A percentile compares a stretch with the other conserved stretches of the same genome.
Conservation (phyloP, 2,329 filamentous ascomycete species). For the Talaromyces sp. region DNA sequence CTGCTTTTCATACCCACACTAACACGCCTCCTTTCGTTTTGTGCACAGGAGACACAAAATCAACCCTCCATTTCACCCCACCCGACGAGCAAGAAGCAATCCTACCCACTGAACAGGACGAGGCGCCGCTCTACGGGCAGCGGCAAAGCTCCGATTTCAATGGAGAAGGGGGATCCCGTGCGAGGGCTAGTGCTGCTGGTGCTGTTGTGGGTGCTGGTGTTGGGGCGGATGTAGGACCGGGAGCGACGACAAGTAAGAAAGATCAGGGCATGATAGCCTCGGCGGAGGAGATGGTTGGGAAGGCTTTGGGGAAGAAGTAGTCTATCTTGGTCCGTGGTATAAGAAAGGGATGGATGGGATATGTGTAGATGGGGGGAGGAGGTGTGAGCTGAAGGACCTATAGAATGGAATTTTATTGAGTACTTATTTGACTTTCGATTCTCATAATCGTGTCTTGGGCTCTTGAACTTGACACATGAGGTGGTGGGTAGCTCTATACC, state of each 20-base stretch:
- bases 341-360: background rate
- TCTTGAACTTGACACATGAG: too few species aligned
- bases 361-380: background rate
- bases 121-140: conserved; percentile 11
- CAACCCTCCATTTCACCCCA: conserved; percentile 3
- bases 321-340: background rate
- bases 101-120: conserved; percentile 3
- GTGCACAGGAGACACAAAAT: conserved; percentile 14
- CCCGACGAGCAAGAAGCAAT: conserved; percentile 14
- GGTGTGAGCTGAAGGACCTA: background rate
- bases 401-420: too few species aligned
- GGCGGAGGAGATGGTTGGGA: conserved; percentile 17
- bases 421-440: too few species aligned
- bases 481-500: too few species aligned
- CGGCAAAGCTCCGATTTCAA: conserved; percentile 1
- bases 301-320: conserved; percentile 15
- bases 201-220: background rate
- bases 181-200: background rate
- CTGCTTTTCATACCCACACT: background rate
- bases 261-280: conserved; percentile 6
- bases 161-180: background rate
- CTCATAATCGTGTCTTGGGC: too few species aligned
- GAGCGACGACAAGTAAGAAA: background rate
- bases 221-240: background rate
- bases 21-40: background rate